These are phyloP conservation scores for Capsicum rhomboideum DNA, from an alignment of 257 asterid genomes.

Conservation along the genomic window DNA sequence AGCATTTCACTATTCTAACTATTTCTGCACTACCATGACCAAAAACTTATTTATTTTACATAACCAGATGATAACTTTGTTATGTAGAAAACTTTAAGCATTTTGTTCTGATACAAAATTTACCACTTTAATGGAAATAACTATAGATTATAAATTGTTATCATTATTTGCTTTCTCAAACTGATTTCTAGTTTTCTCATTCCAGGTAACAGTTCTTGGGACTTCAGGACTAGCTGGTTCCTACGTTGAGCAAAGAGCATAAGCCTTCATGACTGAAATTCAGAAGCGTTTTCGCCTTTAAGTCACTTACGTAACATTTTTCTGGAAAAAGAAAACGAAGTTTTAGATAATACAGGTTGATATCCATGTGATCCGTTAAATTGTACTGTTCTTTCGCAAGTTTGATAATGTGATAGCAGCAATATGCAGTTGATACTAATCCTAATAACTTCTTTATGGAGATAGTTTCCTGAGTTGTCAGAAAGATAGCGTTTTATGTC, in stretches of 20 bases:
- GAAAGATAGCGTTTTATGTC: background rate
- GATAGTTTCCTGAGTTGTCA: background rate
- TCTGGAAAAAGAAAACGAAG: background rate
- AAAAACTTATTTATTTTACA: background rate
- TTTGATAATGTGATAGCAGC: background rate
- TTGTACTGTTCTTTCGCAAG: background rate
- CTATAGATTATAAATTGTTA: background rate
- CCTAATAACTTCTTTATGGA: background rate
- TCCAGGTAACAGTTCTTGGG: conserved; percentile 90
- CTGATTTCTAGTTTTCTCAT: background rate
- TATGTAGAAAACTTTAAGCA: background rate
- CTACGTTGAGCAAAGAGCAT: conserved; percentile 87
- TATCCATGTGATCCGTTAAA: background rate
- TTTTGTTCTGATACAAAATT: background rate
- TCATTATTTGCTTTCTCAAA: background rate
- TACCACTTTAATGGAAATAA: background rate
- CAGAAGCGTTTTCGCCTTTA: background rate
- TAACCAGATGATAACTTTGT: background rate
- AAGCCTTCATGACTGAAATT: conserved; percentile 7
- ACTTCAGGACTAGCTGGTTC: conserved; percentile 97
- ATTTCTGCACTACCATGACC: background rate
- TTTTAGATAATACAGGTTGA: background rate
- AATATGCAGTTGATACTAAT: background rate
- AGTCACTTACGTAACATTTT: background rate
- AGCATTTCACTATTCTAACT: background rate